Percentiles rank a stretch among this genome's conserved stretches.
phyloP scores from a whole-genome alignment of 164 flowering plant species.

The Chimonanthus praecox region DNA sequence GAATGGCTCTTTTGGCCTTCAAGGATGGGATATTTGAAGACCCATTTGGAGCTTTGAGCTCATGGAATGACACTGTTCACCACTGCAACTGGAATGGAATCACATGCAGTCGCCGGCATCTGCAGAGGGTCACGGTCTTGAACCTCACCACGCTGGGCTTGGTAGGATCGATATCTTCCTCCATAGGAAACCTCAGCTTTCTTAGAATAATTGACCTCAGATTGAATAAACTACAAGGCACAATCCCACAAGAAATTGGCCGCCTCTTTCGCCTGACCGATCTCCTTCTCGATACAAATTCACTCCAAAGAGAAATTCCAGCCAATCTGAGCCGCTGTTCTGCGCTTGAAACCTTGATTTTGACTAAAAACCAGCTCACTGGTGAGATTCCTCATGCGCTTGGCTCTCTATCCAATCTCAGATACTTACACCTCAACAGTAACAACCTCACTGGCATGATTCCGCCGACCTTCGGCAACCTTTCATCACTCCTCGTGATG shows the following conservation, averaged over 20 bases:
- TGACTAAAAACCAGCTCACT: neutral
- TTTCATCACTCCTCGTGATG: conserved; percentile 2
- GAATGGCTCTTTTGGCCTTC: conserved; percentile 10
- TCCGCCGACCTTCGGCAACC: conserved; percentile 14
- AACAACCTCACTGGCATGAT: conserved; percentile 23
- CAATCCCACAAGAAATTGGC: conserved; percentile 26
- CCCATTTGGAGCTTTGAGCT: conserved; percentile 18
- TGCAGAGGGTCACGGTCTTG: conserved; percentile 18
- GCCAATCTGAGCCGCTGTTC: neutral
- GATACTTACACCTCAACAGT: neutral
- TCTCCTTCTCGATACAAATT: conserved; percentile 29
- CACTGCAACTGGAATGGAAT: conserved; percentile 34
- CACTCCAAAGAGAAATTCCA: conserved; percentile 29
- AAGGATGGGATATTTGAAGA: conserved; percentile 19
- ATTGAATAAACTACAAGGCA: conserved; percentile 27
- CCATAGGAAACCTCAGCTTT: conserved; percentile 36
- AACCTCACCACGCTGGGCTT: conserved; percentile 13
- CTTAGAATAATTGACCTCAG: conserved; percentile 31
- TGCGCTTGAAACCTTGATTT: too few relatives aligned
- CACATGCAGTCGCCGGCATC: conserved; percentile 15
- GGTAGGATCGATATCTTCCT: conserved; percentile 27
- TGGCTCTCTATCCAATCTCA: neutral
- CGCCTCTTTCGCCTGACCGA: conserved; percentile 22
- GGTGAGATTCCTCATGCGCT: neutral
- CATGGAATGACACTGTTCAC: conserved; percentile 8